Evolutionary conservation across 1,284 basidiomycete species (phyloP), one percentile per base, ranked within the genome.

Genomic region (Chiua sp.): DNA sequence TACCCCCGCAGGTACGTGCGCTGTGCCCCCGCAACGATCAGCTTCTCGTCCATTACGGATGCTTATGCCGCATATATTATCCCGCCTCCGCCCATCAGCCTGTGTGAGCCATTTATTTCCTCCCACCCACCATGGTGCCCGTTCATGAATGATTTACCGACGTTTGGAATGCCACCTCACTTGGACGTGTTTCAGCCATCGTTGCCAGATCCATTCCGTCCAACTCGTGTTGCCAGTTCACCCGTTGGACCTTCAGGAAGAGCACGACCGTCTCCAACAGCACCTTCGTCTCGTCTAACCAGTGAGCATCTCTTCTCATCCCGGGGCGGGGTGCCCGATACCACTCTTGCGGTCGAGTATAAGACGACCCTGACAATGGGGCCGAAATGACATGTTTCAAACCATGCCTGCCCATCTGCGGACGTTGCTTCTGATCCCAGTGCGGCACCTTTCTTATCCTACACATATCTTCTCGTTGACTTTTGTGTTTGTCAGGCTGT

Each of bases 371-470:
- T 44, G 20, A 22, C 18, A 44, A 44, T 11, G 39, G 8, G 39
- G n/a, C 16, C 20, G 42, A 22, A 44, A 44, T 22, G 42, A 22
- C 42, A 44, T 22, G 28, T 39, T 32, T 42, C 39, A 39, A 47
- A 30, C 13, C 30, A 68, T 69, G 68, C 20, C 37, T 49, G 2
- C 42, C n/a, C 42, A 50, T 18, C 57, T 66, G 20, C 46, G 54
- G 22, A 47, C 39, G 2, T 44, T 59, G 32, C 6, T 64, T n/a
- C 53, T 47, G 5, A 53, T 35, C 3, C 56, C 32, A 33, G 66
- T 59, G 16, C 47, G 59, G 26, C 5, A 26, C 50, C 39, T 26
- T 22, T 46, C 5, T 20, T n/a, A 26, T 51, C 7, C 5, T 51
- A 20, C 11, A 11, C 7, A 26, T n/a, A 8, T 51, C 13, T 20